Evolutionary conservation across 176 grass and related monocot species (phyloP).

Genomic region (Bonia amplexicaulis): DNA sequence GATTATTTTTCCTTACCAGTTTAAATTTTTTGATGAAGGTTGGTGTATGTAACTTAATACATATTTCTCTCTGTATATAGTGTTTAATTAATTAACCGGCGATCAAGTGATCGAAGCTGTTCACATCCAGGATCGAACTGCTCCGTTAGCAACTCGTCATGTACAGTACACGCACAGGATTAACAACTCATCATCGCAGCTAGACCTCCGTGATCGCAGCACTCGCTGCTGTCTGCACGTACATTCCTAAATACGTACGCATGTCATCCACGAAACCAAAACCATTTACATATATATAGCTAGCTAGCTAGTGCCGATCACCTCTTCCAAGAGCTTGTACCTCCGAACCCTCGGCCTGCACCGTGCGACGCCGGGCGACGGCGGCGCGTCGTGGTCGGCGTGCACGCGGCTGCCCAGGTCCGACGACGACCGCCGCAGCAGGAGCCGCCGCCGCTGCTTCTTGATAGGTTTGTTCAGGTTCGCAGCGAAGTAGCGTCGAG

Average conservation of each 20-base stretch:
- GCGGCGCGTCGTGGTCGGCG: constrained; percentile 30
- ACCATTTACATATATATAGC: neutral
- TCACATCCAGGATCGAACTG: neutral
- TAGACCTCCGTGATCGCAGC: neutral
- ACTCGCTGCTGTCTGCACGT: neutral
- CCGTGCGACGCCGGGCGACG: constrained; percentile 32
- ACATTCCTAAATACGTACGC: neutral
- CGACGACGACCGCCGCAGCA: constrained; percentile 66
- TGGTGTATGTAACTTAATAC: neutral
- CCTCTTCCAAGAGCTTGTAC: constrained; percentile 97
- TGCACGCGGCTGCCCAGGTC: constrained; percentile 49
- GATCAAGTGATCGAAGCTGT: neutral
- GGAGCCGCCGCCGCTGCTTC: constrained; percentile 46
- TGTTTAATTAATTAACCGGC: neutral
- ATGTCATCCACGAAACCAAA: neutral
- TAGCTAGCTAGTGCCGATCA: constrained; percentile 25
- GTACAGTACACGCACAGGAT: neutral
- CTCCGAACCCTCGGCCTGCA: constrained; percentile 68
- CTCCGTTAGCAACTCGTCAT: constrained; percentile 10
- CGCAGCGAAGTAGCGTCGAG: constrained; percentile 48
- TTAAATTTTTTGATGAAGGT: no score
- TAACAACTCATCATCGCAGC: constrained; percentile 2
- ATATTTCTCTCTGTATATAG: neutral
- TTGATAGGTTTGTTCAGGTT: constrained; percentile 78
- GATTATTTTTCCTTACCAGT: no score